Percentiles rank a stretch among this genome's conserved stretches.
phyloP scores from a whole-genome alignment of 805 yeast genomes.

The Zygosaccharomyces bisporus region DNA sequence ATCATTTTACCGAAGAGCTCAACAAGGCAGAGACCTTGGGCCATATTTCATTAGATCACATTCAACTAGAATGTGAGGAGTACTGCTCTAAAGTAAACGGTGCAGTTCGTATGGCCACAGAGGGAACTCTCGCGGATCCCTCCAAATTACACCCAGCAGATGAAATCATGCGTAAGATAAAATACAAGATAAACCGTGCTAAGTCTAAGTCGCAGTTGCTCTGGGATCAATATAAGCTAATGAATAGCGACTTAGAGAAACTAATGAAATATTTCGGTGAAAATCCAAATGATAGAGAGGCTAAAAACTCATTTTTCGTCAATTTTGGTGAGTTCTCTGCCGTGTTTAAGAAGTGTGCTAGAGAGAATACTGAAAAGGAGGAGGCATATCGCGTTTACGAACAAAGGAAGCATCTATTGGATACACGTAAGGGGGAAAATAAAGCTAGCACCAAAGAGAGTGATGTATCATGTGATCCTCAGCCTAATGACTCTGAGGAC shows the following conservation, averaged over 20 bases:
- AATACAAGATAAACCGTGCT: conserved; percentile 53
- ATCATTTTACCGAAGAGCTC: conserved; percentile 59
- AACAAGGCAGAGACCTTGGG: conserved; percentile 50
- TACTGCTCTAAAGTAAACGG: conserved; percentile 48
- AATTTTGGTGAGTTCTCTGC: conserved; percentile 57
- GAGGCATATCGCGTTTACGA: conserved; percentile 65
- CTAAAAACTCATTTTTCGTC: conserved; percentile 57
- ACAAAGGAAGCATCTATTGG: conserved; percentile 53
- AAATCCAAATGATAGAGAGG: conserved; percentile 49
- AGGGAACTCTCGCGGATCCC: conserved; percentile 63
- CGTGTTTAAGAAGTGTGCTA: conserved; percentile 61
- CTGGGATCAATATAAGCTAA: conserved; percentile 46
- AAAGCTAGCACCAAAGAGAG: background rate
- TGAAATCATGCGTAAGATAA: conserved; percentile 50
- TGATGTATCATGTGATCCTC: background rate
- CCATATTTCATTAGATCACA: conserved; percentile 58
- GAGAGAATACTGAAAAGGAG: conserved; percentile 62
- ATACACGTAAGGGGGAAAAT: conserved; percentile 11
- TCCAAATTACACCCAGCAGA: conserved; percentile 65
- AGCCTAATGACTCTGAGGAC: conserved; percentile 5
- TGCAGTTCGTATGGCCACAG: conserved; percentile 51
- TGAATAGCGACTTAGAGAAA: conserved; percentile 51
- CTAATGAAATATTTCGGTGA: conserved; percentile 73
- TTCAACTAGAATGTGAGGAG: conserved; percentile 56
- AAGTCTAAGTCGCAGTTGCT: conserved; percentile 49